Evolutionary conservation across 179 eudicot species (phyloP).

Genomic region (Patellifolia procumbens): DNA sequence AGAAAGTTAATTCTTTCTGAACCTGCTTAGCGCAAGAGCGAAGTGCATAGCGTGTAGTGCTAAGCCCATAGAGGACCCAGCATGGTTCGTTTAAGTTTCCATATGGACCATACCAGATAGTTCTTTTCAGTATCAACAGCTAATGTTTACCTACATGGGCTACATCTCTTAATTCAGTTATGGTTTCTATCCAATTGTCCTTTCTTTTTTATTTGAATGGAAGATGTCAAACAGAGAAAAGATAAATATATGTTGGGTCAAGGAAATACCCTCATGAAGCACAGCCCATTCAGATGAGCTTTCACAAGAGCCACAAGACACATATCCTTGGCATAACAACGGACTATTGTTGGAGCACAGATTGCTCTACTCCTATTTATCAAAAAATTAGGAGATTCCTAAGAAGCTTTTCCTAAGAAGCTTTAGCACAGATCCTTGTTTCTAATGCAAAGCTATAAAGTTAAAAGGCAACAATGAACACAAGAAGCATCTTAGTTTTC

Average conservation of each 20-base stretch:
- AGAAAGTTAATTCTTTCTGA: background rate
- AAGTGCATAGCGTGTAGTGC: background rate
- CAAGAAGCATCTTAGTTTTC: background rate
- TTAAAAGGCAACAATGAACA: background rate
- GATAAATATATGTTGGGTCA: background rate
- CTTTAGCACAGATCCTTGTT: background rate
- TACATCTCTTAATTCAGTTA: background rate
- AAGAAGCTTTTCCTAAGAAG: no score
- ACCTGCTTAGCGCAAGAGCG: background rate
- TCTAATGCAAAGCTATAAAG: background rate
- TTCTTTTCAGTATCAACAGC: background rate
- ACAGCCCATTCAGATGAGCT: background rate
- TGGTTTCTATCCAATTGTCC: background rate
- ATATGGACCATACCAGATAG: background rate
- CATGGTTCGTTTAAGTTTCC: background rate
- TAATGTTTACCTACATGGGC: background rate
- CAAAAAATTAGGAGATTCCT: no score
- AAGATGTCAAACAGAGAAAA: background rate
- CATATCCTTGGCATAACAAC: background rate
- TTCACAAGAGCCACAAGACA: background rate
- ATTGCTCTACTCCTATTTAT: background rate
- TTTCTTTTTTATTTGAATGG: background rate
- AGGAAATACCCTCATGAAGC: background rate
- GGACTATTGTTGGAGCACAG: background rate
- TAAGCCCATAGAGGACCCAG: background rate